A percentile compares a stretch with the other conserved stretches of the same genome.
phyloP scores from a whole-genome alignment of 1,284 basidiomycete species.

The Ganoderma leucocontextum region DNA sequence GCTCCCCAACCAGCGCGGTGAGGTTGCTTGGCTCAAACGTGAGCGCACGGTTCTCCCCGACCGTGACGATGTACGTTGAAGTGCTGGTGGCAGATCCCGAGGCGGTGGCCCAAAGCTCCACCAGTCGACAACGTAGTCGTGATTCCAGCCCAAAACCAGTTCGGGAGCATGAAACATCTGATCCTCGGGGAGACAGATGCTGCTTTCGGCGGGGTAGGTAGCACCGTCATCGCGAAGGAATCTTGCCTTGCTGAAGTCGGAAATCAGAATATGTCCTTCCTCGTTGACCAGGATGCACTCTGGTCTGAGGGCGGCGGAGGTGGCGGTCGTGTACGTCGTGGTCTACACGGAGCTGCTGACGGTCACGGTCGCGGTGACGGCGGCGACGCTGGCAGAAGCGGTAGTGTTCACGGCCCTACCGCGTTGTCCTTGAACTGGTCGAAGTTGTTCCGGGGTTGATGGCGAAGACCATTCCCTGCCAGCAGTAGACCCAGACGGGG shows the following conservation, averaged over 20 bases:
- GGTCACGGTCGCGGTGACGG: conserved; percentile 48
- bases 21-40: conserved; percentile 64
- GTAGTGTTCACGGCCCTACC: conserved; percentile 43
- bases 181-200: background rate
- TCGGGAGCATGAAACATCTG: conserved; percentile 76
- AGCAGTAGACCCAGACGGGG: conserved; percentile 69
- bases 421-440: conserved; percentile 61
- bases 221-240: conserved; percentile 51
- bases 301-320: conserved; percentile 53
- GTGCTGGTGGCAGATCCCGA: conserved; percentile 41
- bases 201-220: background rate
- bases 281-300: conserved; percentile 70
- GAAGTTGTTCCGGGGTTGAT: conserved; percentile 64
- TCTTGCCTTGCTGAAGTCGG: conserved; percentile 40
- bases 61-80: conserved; percentile 51
- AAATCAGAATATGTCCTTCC: conserved; percentile 68
- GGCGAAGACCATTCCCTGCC: conserved; percentile 70
- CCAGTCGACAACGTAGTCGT: conserved; percentile 82
- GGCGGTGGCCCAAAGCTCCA: conserved; percentile 80
- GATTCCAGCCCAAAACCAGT: conserved; percentile 73
- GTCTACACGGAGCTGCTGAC: conserved; percentile 40
- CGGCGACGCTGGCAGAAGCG: conserved; percentile 37
- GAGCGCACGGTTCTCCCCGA: conserved; percentile 53
- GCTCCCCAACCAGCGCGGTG: conserved; percentile 63
- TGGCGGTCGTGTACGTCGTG: conserved; percentile 45